Evolutionary conservation across 169 alveolate genomes (phyloP).

Genomic region (Cryptosporidium parvum): DNA sequence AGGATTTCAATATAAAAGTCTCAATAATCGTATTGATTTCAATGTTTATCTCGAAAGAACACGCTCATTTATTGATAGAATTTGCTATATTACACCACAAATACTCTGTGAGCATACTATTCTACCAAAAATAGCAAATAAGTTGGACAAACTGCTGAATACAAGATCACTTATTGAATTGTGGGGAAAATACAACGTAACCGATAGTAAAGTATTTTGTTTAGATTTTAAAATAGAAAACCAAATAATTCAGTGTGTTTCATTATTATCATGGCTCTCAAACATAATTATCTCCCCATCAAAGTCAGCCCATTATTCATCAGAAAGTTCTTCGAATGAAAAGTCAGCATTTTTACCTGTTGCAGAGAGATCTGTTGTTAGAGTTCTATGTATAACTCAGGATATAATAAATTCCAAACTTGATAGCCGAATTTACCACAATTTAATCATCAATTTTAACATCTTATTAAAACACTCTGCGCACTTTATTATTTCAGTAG

Average conservation of each 20-base stretch:
- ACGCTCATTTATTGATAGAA: neutral
- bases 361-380: slow-evolving; percentile 56
- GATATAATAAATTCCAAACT: slow-evolving; percentile 41
- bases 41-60: neutral
- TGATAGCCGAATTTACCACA: neutral
- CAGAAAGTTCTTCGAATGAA: neutral
- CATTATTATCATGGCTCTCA: slow-evolving; percentile 52
- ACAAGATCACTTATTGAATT: slow-evolving; percentile 9
- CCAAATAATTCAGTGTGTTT: slow-evolving; percentile 54
- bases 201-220: neutral
- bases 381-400: slow-evolving; percentile 61
- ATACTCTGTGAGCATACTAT: slow-evolving; percentile 19
- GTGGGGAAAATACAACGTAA: slow-evolving; percentile 51
- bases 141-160: slow-evolving; percentile 27
- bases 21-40: neutral
- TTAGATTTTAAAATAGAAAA: slow-evolving; percentile 37
- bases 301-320: neutral
- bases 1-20: slow-evolving; percentile 41
- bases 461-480: slow-evolving; percentile 26
- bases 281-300: slow-evolving; percentile 22
- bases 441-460: slow-evolving; percentile 16
- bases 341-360: slow-evolving; percentile 51
- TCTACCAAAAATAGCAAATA: slow-evolving; percentile 62
- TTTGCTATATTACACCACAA: slow-evolving; percentile 29
- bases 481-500: slow-evolving; percentile 14